Evolutionary conservation across 1,284 basidiomycete species (phyloP).

Genomic region (Apiotrichum gracile): DNA sequence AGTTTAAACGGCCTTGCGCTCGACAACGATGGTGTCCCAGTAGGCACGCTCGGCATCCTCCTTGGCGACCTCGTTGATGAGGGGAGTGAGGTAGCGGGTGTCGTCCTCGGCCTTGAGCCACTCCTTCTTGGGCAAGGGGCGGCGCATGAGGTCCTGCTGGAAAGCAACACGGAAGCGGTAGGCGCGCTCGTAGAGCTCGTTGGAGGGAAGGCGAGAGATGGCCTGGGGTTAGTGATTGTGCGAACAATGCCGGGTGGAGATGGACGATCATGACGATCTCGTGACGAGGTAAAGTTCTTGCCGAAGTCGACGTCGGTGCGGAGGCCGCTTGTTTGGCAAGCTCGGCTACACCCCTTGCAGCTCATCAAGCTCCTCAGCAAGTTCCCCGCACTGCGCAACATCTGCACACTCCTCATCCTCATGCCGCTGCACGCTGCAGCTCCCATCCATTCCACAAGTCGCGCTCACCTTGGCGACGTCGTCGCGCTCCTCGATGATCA

Average conservation of each 20-base stretch:
- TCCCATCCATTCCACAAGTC: no score
- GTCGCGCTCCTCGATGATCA: slow-evolving; percentile 79
- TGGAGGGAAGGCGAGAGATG: slow-evolving; percentile 68
- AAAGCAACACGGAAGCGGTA: slow-evolving; percentile 83
- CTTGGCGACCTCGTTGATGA: slow-evolving; percentile 66
- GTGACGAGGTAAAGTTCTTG: no score
- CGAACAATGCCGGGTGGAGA: no score
- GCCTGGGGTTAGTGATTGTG: slow-evolving; percentile 58
- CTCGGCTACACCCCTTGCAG: no score
- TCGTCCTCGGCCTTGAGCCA: slow-evolving; percentile 80
- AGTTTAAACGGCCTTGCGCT: slow-evolving; percentile 27
- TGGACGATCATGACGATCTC: no score
- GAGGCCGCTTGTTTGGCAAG: no score
- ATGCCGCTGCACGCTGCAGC: no score
- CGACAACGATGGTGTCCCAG: slow-evolving; percentile 68
- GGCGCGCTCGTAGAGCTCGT: slow-evolving; percentile 82
- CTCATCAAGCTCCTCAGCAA: no score
- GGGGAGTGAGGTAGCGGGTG: slow-evolving; percentile 78
- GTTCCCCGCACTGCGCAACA: no score
- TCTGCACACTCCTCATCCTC: no score
- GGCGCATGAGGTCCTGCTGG: slow-evolving; percentile 74
- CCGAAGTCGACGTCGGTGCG: no score
- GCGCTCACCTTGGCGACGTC: slow-evolving; percentile 74
- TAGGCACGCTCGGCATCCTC: slow-evolving; percentile 73
- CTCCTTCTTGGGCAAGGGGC: slow-evolving; percentile 74